Conservation (phyloP, 257 asterid genomes). For the Paraleonurus japonicus region DNA sequence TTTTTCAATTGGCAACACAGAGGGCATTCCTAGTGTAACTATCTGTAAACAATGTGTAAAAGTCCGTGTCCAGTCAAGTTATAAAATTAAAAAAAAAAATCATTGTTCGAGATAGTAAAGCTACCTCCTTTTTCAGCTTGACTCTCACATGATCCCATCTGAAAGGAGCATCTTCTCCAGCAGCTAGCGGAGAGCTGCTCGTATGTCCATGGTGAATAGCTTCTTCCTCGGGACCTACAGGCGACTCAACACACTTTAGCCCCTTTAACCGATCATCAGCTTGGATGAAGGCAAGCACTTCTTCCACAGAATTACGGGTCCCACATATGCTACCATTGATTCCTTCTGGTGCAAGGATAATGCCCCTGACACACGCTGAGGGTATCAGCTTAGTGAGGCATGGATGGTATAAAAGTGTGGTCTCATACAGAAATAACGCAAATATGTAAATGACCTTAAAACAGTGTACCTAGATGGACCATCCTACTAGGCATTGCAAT, state of each 20-base stretch:
- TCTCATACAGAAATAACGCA: not conserved
- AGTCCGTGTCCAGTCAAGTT: not conserved
- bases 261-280: constrained; percentile 68
- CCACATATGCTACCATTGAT: constrained; percentile 97
- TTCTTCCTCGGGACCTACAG: constrained; percentile 97
- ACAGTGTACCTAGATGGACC: not conserved
- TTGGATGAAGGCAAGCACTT: constrained; percentile 73
- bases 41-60: constrained; percentile 48
- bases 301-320: constrained; percentile 61
- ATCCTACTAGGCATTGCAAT: not conserved
- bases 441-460: not conserved
- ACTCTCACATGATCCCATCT: constrained; percentile 99
- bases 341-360: constrained; percentile 97
- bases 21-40: constrained; percentile 94
- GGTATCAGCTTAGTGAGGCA: constrained; percentile 74
- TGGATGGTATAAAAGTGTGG: not conserved
- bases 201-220: constrained; percentile 93
- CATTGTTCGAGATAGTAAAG: constrained; percentile 10
- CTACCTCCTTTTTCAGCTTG: constrained; percentile 90
- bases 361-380: constrained; percentile 99
- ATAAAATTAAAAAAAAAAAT: not conserved
- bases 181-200: constrained; percentile 89
- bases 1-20: constrained; percentile 84
- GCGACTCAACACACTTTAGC: constrained; percentile 78
- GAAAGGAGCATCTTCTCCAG: constrained; percentile 98